Evolutionary conservation across 73 alveolate species (phyloP).

Genomic region (Blepharisma japonicum): DNA sequence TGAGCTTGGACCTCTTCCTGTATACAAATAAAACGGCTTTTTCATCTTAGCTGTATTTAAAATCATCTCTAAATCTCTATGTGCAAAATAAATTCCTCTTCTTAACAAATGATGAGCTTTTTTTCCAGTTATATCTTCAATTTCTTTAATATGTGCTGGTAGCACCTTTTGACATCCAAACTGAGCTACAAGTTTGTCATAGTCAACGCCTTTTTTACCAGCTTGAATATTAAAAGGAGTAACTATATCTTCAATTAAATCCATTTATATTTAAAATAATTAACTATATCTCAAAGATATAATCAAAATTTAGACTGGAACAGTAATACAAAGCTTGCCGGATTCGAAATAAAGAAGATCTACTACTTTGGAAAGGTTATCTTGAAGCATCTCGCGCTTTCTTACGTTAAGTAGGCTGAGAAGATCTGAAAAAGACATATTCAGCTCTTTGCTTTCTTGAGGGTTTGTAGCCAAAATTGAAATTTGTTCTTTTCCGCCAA

Average conservation of each 20-base stretch:
- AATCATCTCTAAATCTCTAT: conserved; percentile 88
- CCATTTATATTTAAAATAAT: too few relatives aligned
- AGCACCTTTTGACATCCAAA: conserved; percentile 72
- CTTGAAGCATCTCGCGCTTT: too few relatives aligned
- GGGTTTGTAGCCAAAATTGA: too few relatives aligned
- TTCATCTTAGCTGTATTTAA: conserved; percentile 82
- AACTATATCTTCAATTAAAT: conserved; percentile 30
- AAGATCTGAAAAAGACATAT: too few relatives aligned
- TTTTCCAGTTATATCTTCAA: conserved; percentile 76
- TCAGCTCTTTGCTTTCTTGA: too few relatives aligned
- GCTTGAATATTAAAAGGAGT: conserved; percentile 72
- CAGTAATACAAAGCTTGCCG: too few relatives aligned
- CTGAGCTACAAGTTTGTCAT: conserved; percentile 66
- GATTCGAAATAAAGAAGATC: too few relatives aligned
- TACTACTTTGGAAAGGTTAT: too few relatives aligned
- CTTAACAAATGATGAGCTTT: conserved; percentile 94
- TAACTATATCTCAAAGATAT: too few relatives aligned
- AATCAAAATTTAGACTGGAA: too few relatives aligned
- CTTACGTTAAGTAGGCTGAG: too few relatives aligned
- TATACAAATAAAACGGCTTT: conserved; percentile 93
- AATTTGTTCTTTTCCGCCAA: too few relatives aligned
- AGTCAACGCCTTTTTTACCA: conserved; percentile 65
- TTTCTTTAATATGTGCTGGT: conserved; percentile 52
- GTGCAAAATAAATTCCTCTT: conserved; percentile 98
- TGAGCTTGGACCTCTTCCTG: conserved; percentile 98